Evolutionary conservation across 2,329 filamentous ascomycete genomes (phyloP).

Genomic region (Calonectria honghensis): DNA sequence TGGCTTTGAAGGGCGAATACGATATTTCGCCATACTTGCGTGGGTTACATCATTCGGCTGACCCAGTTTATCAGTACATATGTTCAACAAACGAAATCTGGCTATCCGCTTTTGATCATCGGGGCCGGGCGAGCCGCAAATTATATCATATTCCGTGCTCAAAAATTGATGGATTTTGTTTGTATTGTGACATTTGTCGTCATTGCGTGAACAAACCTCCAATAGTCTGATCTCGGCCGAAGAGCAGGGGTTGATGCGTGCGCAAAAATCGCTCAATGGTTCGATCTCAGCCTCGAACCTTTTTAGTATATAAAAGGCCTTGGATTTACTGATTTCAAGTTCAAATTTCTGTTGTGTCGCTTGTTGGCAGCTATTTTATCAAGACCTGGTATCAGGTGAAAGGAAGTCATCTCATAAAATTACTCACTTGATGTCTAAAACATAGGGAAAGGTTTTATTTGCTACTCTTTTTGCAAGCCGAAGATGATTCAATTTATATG

Average conservation of each 20-base stretch:
- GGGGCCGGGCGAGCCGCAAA: background rate
- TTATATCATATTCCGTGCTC: background rate
- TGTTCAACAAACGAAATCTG: background rate
- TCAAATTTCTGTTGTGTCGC: background rate
- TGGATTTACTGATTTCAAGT: background rate
- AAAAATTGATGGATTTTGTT: background rate
- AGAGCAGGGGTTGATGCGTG: background rate
- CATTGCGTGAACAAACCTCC: background rate
- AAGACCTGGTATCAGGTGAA: background rate
- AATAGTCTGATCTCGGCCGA: background rate
- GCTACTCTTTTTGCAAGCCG: background rate
- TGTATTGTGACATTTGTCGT: background rate
- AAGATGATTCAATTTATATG: background rate
- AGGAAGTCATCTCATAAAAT: background rate
- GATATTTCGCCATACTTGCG: constrained; percentile 8
- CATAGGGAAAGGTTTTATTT: background rate
- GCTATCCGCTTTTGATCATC: background rate
- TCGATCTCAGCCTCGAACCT: background rate
- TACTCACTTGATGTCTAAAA: background rate
- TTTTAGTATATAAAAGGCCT: background rate
- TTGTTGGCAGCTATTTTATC: background rate
- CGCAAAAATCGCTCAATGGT: background rate
- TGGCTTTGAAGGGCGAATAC: background rate
- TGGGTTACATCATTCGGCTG: constrained; percentile 9
- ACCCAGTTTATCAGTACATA: background rate